These are phyloP conservation scores for Myriosclerotinia scirpicola DNA, from an alignment of 2,329 filamentous ascomycete species.

Conservation along the genomic window DNA sequence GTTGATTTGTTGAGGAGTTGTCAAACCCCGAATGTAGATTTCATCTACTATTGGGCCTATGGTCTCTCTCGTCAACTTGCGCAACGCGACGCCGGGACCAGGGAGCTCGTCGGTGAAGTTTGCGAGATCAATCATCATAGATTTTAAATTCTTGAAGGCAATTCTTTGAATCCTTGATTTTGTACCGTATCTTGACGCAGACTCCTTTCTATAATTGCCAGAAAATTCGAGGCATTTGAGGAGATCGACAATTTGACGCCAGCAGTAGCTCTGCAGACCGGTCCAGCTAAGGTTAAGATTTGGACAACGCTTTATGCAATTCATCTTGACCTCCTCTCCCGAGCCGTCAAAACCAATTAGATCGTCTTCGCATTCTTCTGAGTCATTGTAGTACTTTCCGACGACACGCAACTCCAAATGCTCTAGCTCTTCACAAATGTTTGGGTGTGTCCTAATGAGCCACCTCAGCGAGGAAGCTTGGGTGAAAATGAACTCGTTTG, in stretches of 20 bases:
- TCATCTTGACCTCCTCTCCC: neutral
- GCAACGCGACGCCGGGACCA: neutral
- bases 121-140: constrained; percentile 10
- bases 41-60: neutral
- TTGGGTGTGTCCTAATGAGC: neutral
- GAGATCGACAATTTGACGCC: constrained; percentile 9
- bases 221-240: neutral
- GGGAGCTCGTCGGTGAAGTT: constrained; percentile 10
- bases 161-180: neutral
- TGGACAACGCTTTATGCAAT: neutral
- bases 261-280: constrained; percentile 18
- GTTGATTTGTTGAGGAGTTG: neutral
- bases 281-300: neutral
- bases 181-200: neutral
- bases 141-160: neutral
- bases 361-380: no score
- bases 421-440: neutral
- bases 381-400: constrained; percentile 6
- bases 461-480: constrained; percentile 1
- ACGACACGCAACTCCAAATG: constrained; percentile 11
- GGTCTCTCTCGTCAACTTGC: neutral
- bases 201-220: neutral
- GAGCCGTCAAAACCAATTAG: neutral
- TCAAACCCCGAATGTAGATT: neutral
- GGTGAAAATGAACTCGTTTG: constrained; percentile 1